Evolutionary conservation across 306 rosid genomes (phyloP), one percentile per base, ranked within the genome.

Genomic region (Vigna mungo): DNA sequence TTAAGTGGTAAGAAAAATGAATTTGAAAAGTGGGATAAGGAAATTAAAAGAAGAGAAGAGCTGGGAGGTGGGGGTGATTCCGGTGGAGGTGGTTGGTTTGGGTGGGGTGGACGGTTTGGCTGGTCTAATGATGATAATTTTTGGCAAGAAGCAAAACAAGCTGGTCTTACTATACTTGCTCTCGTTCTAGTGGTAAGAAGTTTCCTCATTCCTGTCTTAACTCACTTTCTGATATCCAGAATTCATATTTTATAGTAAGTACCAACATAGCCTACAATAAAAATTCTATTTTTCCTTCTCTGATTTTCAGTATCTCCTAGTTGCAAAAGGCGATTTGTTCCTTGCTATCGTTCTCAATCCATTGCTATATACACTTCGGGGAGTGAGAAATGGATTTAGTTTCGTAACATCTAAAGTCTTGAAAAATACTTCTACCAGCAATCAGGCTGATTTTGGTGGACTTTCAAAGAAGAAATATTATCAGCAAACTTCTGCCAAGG

Each of bases 11-110:
- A 92, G 93, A 95, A 89, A 81, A 83, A 61, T 85, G 99, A 95
- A 81, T 88, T 87, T 78, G 90, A 88, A 76, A 92, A 89, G 84
- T 95, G 99, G 99, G 82, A 86, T 85, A 89, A 87, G 75, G 97
- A 95, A 81, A 92, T 95, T n/a, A 95, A 89, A 86, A 86, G 69
- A 78, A 88, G 97, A 80, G 97, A 92, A 87, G 97, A 95, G 81
- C 71, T 59, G 14, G 91, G 96, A 46, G 96, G 96, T n/a, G 93
- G 96, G 4, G 88, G 90, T 36, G 80, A 74, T 17, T 25, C 82
- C n/a, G 97, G 99, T 62, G 97, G 97, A 65, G 92, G 98, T 71
- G 97, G 99, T 68, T 89, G 99, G 99, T 89, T 92, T 62, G 97
- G 98, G 7, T 88, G 89, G 85, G 97, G 97, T 51, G 17, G 96